Conservation (phyloP, 192 early-diverging fungal species). For the Linnemannia exigua region DNA sequence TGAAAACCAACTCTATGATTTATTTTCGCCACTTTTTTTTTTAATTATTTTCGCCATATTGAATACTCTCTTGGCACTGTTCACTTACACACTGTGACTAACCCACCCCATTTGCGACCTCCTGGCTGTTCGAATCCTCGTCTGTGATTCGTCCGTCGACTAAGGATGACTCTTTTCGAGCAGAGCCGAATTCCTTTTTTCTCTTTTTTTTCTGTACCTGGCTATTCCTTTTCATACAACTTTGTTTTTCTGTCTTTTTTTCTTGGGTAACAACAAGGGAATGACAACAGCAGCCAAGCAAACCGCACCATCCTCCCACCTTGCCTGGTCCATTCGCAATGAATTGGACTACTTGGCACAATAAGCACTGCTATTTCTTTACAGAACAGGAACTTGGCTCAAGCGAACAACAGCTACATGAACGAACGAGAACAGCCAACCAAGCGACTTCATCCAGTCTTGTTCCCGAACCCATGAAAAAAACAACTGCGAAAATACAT, state of each 20-base stretch:
- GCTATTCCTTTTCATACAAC: slow-evolving; percentile 38
- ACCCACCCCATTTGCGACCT: neutral
- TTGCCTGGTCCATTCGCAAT: slow-evolving; percentile 35
- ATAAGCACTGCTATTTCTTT: too few species aligned
- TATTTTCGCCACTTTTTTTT: neutral
- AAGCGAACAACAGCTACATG: neutral
- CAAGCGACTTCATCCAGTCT: neutral
- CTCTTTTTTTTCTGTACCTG: slow-evolving; percentile 6
- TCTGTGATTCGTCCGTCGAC: slow-evolving; percentile 44
- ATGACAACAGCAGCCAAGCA: slow-evolving; percentile 37
- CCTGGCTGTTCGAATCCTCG: slow-evolving; percentile 22
- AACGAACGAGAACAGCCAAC: neutral
- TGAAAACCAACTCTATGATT: neutral
- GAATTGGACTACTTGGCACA: neutral
- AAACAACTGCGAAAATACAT: neutral
- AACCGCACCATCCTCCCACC: slow-evolving; percentile 35
- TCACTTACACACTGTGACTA: slow-evolving; percentile 1
- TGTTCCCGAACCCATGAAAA: neutral
- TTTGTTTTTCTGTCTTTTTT: neutral
- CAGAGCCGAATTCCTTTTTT: slow-evolving; percentile 20
- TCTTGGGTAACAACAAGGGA: neutral
- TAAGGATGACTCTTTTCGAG: slow-evolving; percentile 8
- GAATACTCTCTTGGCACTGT: neutral
- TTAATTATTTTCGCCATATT: neutral
- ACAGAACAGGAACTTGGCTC: neutral